These are phyloP conservation scores for Fagopyrum homotropicum DNA, from an alignment of 148 eudicot species.

Conservation along the genomic window DNA sequence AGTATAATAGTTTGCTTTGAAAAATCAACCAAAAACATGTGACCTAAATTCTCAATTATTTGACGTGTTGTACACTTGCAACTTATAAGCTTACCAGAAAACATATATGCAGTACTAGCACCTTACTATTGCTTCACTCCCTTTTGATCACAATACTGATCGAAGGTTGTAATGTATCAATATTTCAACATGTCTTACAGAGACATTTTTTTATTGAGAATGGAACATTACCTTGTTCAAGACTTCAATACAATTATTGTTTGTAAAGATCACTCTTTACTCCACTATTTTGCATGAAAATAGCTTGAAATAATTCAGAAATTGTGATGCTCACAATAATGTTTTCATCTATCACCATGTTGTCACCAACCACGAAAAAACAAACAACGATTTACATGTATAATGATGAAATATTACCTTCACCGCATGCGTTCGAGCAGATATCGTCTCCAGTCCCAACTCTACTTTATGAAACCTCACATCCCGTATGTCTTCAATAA, in stretches of 20 bases:
- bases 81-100: background rate
- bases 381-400: background rate
- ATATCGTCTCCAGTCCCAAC: conserved; percentile 79
- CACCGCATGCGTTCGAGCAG: conserved; percentile 74
- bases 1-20: background rate
- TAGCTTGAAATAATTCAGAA: background rate
- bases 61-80: too few species aligned
- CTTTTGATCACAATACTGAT: background rate
- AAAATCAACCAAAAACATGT: background rate
- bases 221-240: background rate
- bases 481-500: conserved; percentile 91
- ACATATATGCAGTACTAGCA: background rate
- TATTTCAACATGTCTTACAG: background rate
- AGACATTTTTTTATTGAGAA: background rate
- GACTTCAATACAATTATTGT: background rate
- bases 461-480: conserved; percentile 96
- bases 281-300: background rate
- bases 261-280: background rate
- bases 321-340: background rate
- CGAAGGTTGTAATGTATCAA: background rate
- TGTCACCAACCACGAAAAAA: background rate
- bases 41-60: background rate
- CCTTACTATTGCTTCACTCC: background rate
- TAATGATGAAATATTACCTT: conserved; percentile 38
- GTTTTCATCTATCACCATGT: background rate